phyloP scores from a whole-genome alignment of 768 basidiomycete genomes.

The Boletus pseudopeckii region DNA sequence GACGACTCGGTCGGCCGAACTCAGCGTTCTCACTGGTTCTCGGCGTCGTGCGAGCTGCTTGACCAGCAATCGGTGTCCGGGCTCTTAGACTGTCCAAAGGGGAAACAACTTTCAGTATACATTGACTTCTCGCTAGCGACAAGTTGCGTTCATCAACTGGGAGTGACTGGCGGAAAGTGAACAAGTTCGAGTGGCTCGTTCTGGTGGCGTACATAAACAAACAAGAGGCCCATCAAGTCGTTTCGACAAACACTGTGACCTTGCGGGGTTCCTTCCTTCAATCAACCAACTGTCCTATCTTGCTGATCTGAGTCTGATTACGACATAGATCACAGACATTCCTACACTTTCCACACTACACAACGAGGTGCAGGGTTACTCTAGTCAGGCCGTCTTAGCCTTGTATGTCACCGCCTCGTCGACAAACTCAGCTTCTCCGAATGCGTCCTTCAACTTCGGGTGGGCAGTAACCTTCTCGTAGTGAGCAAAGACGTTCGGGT shows the following conservation, averaged over 20 bases:
- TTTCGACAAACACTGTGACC: too few species aligned
- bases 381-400: conserved; percentile 2
- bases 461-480: conserved; percentile 20
- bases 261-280: too few species aligned
- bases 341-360: not conserved
- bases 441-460: conserved; percentile 15
- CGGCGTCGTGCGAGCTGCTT: not conserved
- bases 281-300: not conserved
- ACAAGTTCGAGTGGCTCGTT: not conserved
- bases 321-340: not conserved
- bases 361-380: not conserved
- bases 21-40: not conserved
- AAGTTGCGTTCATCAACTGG: not conserved
- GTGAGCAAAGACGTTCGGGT: conserved; percentile 26
- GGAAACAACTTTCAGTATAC: not conserved
- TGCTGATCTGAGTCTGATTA: not conserved
- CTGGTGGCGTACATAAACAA: conserved; percentile 9
- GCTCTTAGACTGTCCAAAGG: not conserved
- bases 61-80: not conserved
- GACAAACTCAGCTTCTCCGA: conserved; percentile 18
- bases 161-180: not conserved
- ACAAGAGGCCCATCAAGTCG: too few species aligned
- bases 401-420: conserved; percentile 16
- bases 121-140: not conserved
- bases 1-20: not conserved